Evolutionary conservation across 208 protist species (phyloP).

Genomic region (Trypanosoma cruzi): DNA sequence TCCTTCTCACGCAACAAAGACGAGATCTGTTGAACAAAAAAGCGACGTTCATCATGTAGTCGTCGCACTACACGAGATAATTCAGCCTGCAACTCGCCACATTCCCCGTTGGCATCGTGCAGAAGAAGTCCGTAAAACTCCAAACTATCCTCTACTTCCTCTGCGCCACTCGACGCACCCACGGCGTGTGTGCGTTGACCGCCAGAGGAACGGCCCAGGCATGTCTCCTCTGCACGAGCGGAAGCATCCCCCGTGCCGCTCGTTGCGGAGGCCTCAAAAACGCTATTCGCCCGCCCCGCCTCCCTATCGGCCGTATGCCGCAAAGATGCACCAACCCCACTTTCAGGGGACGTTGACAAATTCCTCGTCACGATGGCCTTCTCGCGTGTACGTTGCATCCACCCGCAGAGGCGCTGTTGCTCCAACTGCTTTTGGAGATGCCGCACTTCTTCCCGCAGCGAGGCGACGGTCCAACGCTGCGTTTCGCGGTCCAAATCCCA

Average conservation of each 20-base stretch:
- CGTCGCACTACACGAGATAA: neutral
- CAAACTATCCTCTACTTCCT: conserved; percentile 1
- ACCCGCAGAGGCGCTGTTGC: neutral
- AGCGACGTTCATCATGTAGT: neutral
- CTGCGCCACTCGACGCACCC: neutral
- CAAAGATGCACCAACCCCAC: neutral
- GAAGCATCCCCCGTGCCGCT: neutral
- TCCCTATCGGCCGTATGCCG: neutral
- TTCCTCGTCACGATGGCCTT: neutral
- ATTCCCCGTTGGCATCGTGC: conserved; percentile 1
- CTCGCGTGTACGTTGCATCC: neutral
- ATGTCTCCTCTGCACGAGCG: neutral
- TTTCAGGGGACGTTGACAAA: neutral
- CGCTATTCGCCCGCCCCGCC: neutral
- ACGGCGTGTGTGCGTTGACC: neutral
- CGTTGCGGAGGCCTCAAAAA: neutral
- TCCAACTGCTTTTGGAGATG: conserved; percentile 2
- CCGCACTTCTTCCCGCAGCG: conserved; percentile 3
- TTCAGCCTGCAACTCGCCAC: conserved; percentile 2
- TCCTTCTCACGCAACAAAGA: conserved; percentile 5
- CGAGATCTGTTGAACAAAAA: neutral
- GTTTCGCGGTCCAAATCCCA: conserved; percentile 9
- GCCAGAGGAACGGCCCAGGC: neutral
- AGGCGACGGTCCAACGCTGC: conserved; percentile 4
- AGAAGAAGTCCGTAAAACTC: neutral